These are phyloP conservation scores for Triadica sebifera DNA, from an alignment of 345 rosid species.

Conservation along the genomic window DNA sequence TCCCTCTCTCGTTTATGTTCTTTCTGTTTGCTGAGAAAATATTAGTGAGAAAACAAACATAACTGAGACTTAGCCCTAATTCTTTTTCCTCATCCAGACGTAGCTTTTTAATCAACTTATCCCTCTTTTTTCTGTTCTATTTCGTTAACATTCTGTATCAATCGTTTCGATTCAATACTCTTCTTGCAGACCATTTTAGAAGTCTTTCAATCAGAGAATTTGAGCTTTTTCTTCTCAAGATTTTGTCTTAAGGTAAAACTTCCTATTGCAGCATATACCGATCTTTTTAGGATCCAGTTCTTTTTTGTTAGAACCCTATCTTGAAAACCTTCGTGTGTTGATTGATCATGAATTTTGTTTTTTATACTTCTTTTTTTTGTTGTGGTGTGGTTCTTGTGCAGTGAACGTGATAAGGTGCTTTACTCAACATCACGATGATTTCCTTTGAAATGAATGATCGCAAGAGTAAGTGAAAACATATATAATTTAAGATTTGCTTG, in stretches of 20 bases:
- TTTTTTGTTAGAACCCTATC: background rate
- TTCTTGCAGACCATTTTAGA: background rate
- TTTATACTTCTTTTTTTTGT: background rate
- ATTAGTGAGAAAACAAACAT: no score
- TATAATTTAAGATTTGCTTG: no score
- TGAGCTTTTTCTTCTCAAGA: background rate
- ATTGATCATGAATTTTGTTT: background rate
- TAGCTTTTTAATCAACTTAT: background rate
- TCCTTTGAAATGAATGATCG: constrained; percentile 61
- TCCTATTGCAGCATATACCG: background rate
- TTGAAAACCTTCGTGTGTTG: background rate
- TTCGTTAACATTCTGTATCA: background rate
- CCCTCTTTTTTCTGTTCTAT: background rate
- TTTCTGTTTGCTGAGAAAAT: background rate
- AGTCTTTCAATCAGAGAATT: background rate
- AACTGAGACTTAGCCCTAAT: no score
- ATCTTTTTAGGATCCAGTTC: background rate
- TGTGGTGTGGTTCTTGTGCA: background rate
- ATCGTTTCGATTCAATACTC: background rate
- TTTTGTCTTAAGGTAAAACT: background rate
- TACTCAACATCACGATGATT: constrained; percentile 34
- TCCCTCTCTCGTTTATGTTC: background rate
- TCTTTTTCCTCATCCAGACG: background rate
- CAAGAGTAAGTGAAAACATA: constrained; percentile 39
- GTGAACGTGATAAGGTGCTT: constrained; percentile 7